Conservation (phyloP, 805 yeast species). For the Candida xyloterini region DNA sequence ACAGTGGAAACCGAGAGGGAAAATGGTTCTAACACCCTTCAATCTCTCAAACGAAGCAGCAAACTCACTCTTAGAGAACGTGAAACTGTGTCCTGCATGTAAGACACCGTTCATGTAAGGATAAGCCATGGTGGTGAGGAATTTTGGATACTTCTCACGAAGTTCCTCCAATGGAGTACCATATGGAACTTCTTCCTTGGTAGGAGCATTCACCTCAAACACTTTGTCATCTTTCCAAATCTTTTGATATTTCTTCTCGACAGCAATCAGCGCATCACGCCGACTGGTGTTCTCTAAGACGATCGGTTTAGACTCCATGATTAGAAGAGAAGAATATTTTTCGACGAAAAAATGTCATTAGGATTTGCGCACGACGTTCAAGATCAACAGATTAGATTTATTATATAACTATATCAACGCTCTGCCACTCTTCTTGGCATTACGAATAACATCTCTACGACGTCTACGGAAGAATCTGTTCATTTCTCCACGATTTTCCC, state of each 20-base stretch:
- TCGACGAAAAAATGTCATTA: conserved; percentile 11
- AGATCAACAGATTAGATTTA: neutral
- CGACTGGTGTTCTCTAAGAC: conserved; percentile 68
- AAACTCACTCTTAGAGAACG: conserved; percentile 90
- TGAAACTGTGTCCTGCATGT: conserved; percentile 97
- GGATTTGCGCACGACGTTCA: conserved; percentile 4
- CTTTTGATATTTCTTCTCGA: conserved; percentile 85
- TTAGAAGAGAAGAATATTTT: conserved; percentile 7
- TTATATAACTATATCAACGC: conserved; percentile 7
- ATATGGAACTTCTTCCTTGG: conserved; percentile 58
- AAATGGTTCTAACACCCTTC: conserved; percentile 87
- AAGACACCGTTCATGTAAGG: conserved; percentile 99
- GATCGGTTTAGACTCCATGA: conserved; percentile 33
- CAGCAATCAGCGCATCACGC: conserved; percentile 87
- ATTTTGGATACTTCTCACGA: conserved; percentile 78
- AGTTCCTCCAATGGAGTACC: conserved; percentile 63
- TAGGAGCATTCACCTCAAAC: conserved; percentile 88
- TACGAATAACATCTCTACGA: conserved; percentile 69
- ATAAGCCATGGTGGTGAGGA: conserved; percentile 91
- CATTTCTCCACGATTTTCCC: conserved; percentile 79
- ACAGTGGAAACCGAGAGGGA: conserved; percentile 98
- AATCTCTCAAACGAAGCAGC: conserved; percentile 92
- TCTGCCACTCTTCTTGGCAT: conserved; percentile 36
- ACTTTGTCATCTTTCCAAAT: conserved; percentile 83
- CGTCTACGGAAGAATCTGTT: conserved; percentile 71